Percentiles rank a stretch among this genome's conserved stretches.
Conservation (phyloP, 1,139 yeast species). For the Candida tropicalis region DNA sequence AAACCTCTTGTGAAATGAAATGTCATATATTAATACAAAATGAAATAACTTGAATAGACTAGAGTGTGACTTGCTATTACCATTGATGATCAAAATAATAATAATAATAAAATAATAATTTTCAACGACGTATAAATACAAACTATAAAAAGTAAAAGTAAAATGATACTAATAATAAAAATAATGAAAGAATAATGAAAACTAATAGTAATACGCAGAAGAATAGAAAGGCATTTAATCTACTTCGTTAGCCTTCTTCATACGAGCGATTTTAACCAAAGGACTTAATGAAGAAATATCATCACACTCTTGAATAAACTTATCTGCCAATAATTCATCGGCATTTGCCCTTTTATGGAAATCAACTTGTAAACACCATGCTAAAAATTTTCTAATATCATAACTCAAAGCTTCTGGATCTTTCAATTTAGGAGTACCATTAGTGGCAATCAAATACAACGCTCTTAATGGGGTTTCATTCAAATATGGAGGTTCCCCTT, state of each 20-base stretch:
- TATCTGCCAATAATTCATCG: slow-evolving; percentile 68
- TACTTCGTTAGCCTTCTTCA: slow-evolving; percentile 64
- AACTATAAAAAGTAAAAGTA: not conserved
- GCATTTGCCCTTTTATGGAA: slow-evolving; percentile 86
- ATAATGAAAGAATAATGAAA: too few relatives aligned
- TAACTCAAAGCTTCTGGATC: slow-evolving; percentile 82
- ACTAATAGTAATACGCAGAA: not conserved
- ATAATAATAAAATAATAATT: not conserved
- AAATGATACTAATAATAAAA: too few relatives aligned
- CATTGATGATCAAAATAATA: not conserved
- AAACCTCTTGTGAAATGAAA: too few relatives aligned
- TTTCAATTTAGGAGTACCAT: slow-evolving; percentile 91
- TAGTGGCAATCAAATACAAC: slow-evolving; percentile 87
- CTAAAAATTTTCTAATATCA: slow-evolving; percentile 67
- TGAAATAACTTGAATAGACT: not conserved
- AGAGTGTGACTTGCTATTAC: too few relatives aligned
- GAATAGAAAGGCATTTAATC: not conserved
- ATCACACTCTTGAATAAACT: slow-evolving; percentile 74
- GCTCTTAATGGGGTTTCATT: slow-evolving; percentile 95
- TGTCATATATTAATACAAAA: not conserved
- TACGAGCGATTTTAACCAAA: slow-evolving; percentile 81
- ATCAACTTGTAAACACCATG: slow-evolving; percentile 82
- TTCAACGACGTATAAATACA: slow-evolving; percentile 2
- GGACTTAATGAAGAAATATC: slow-evolving; percentile 80
- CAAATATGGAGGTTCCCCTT: slow-evolving; percentile 97